These are phyloP conservation scores for Dendrobium huoshanense DNA, from an alignment of 106 monocot genomes.

Conservation along the genomic window DNA sequence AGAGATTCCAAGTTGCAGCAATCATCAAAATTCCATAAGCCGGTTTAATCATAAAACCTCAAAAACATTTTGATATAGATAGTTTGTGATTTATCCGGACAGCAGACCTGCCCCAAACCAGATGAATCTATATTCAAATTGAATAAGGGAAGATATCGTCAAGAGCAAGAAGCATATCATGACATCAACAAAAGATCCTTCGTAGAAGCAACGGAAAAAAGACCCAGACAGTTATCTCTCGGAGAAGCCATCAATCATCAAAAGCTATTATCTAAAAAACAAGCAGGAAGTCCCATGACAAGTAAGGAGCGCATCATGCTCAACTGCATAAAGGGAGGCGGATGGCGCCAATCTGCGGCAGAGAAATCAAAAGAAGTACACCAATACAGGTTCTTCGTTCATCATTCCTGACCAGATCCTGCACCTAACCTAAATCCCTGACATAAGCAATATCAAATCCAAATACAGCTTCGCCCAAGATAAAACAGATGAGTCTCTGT, in stretches of 20 bases:
- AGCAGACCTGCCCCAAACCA: background rate
- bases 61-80: background rate
- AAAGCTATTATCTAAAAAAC: background rate
- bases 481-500: background rate
- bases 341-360: background rate
- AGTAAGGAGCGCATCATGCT: slow-evolving; percentile 3
- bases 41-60: slow-evolving; percentile 1
- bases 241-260: background rate
- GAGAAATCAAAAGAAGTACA: background rate
- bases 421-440: background rate
- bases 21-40: background rate
- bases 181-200: background rate
- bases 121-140: background rate
- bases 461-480: background rate
- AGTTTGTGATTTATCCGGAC: background rate
- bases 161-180: slow-evolving; percentile 1
- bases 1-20: background rate
- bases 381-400: slow-evolving; percentile 1
- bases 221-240: background rate
- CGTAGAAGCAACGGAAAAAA: slow-evolving; percentile 2
- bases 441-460: background rate
- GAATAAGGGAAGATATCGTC: background rate
- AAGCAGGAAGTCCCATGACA: background rate
- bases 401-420: background rate
- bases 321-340: background rate